Percentiles rank a stretch among this genome's conserved stretches.
phyloP scores from a whole-genome alignment of 2,329 filamentous ascomycete species.

The Penicillium rolfsii region DNA sequence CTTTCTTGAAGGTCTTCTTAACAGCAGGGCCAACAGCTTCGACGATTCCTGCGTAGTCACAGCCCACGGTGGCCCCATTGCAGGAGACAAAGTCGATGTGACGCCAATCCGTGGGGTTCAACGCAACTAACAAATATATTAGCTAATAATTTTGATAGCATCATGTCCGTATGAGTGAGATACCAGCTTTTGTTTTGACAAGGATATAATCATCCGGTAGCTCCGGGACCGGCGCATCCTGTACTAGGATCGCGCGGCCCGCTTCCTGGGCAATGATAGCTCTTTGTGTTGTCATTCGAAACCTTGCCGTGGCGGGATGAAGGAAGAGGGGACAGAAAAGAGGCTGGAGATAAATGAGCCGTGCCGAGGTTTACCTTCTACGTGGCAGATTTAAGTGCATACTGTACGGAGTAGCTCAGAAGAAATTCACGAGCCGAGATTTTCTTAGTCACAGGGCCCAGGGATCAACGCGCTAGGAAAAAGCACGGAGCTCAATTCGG shows the following conservation, averaged over 20 bases:
- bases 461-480: not conserved
- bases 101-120: conserved; percentile 49
- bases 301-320: not conserved
- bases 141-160: not conserved
- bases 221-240: conserved; percentile 40
- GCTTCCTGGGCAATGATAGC: conserved; percentile 20
- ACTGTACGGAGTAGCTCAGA: not conserved
- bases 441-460: not conserved
- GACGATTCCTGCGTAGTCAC: conserved; percentile 57
- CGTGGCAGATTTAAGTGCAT: not conserved
- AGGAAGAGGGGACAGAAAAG: not conserved
- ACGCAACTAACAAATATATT: conserved; percentile 46
- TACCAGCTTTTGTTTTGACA: conserved; percentile 48
- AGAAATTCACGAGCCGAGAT: not conserved
- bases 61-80: conserved; percentile 50
- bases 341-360: not conserved
- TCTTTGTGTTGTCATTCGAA: conserved; percentile 15
- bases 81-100: conserved; percentile 39
- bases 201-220: conserved; percentile 55
- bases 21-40: conserved; percentile 21
- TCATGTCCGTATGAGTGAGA: not conserved
- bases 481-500: not conserved
- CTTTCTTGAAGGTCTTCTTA: conserved; percentile 48
- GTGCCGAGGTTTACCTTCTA: not conserved
- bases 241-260: conserved; percentile 11